These are phyloP conservation scores for Sphagnum contortum DNA, from an alignment of 225 moss, liverwort and hornwort genomes.

Conservation along the genomic window DNA sequence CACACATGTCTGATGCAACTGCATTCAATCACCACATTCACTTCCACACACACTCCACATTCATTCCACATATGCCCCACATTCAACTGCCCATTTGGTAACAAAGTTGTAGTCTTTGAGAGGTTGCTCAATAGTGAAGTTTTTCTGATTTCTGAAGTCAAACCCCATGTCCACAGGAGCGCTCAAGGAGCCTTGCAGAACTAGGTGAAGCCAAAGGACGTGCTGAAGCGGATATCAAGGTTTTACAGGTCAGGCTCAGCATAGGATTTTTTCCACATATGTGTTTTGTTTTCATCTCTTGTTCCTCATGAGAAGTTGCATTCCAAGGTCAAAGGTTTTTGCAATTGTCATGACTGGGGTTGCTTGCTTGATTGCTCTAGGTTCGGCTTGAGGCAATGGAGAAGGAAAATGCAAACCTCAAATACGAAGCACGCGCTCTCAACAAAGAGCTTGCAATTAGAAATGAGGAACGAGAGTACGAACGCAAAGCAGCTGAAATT, in stretches of 20 bases:
- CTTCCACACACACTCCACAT: no score
- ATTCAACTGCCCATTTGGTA: no score
- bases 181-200: slow-evolving; percentile 38
- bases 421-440: slow-evolving; percentile 61
- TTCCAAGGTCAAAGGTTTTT: no score
- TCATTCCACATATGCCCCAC: no score
- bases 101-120: no score
- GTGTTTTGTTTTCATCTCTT: neutral
- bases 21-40: no score
- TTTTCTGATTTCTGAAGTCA: neutral
- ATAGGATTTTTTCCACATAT: neutral
- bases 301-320: no score
- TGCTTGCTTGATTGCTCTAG: slow-evolving; percentile 1
- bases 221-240: slow-evolving; percentile 48
- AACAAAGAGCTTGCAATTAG: slow-evolving; percentile 67
- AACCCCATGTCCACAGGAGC: slow-evolving; percentile 18
- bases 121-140: no score
- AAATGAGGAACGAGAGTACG: slow-evolving; percentile 60
- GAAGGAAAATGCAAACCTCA: slow-evolving; percentile 55
- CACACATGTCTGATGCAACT: neutral
- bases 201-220: slow-evolving; percentile 40
- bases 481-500: slow-evolving; percentile 53
- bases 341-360: no score
- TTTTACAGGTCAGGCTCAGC: slow-evolving; percentile 28
- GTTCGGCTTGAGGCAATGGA: slow-evolving; percentile 57